phyloP scores from a whole-genome alignment of 2,329 filamentous ascomycete species.

The Ophiocordyceps unilateralis region DNA sequence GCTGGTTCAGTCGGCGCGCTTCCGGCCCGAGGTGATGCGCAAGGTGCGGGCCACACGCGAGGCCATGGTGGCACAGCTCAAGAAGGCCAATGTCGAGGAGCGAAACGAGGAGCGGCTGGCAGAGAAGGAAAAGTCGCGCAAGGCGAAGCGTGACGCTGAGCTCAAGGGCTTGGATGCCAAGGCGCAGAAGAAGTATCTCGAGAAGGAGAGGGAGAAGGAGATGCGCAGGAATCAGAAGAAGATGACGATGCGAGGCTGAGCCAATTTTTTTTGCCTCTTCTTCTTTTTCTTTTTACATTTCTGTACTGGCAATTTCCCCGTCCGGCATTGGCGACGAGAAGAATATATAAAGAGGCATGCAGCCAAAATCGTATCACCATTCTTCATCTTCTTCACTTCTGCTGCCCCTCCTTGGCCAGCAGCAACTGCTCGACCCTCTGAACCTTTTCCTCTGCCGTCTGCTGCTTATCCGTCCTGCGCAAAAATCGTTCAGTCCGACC shows the following conservation, averaged over 20 bases:
- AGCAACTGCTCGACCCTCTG: conserved; percentile 33
- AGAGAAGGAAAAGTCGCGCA: conserved; percentile 61
- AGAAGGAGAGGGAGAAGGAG: conserved; percentile 65
- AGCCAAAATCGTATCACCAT: no score
- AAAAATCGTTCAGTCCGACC: background rate
- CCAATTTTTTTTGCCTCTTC: background rate
- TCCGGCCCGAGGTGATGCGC: conserved; percentile 77
- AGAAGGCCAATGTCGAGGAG: conserved; percentile 60
- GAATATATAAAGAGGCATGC: no score
- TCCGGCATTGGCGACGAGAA: no score
- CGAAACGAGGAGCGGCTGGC: conserved; percentile 62
- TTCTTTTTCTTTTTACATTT: background rate
- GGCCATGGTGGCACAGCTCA: conserved; percentile 60
- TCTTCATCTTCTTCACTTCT: background rate
- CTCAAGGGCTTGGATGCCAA: conserved; percentile 62
- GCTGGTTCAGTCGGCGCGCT: conserved; percentile 61
- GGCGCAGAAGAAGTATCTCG: conserved; percentile 71
- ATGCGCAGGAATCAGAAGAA: conserved; percentile 36
- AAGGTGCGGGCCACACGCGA: conserved; percentile 72
- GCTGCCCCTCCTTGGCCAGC: conserved; percentile 13
- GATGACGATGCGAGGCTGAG: conserved; percentile 32
- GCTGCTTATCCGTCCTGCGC: conserved; percentile 64
- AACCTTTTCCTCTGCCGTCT: conserved; percentile 69
- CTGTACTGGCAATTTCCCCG: no score
- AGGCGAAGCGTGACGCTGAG: conserved; percentile 77